These are phyloP conservation scores for Skeletonema grethae DNA, from an alignment of 108 stramenopile genomes.

Conservation along the genomic window DNA sequence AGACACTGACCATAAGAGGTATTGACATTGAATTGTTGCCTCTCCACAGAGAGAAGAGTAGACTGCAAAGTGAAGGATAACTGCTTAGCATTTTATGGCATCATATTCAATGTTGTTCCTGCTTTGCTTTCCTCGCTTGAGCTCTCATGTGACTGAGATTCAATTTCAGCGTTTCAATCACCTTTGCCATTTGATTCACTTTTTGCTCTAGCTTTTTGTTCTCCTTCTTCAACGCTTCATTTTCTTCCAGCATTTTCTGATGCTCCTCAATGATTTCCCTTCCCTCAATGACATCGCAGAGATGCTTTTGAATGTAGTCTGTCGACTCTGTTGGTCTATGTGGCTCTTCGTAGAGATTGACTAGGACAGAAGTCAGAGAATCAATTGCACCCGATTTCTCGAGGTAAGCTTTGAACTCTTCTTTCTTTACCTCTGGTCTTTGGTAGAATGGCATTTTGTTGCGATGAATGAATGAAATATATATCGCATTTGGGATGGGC, in stretches of 20 bases:
- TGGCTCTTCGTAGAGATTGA: slow-evolving; percentile 25
- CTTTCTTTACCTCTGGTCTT: slow-evolving; percentile 81
- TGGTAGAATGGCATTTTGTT: neutral
- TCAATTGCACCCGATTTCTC: slow-evolving; percentile 95
- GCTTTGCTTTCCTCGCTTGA: neutral
- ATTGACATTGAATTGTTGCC: slow-evolving; percentile 30
- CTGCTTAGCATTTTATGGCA: neutral
- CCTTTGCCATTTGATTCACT: neutral
- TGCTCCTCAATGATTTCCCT: neutral
- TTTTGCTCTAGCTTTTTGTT: neutral
- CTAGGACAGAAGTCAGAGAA: slow-evolving; percentile 56
- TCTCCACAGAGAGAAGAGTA: neutral
- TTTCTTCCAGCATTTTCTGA: neutral
- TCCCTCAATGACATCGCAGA: neutral
- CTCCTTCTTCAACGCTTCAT: neutral
- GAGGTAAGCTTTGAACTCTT: slow-evolving; percentile 94
- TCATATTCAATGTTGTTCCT: neutral
- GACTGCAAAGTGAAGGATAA: neutral
- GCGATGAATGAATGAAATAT: too few species aligned
- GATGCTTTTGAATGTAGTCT: slow-evolving; percentile 26
- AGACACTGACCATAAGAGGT: slow-evolving; percentile 35
- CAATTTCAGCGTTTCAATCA: neutral
- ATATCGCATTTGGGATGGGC: too few species aligned
- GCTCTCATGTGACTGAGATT: neutral
- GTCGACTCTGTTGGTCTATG: slow-evolving; percentile 23